Base-by-base conservation (phyloP, 306 rosid species). In the Alnus rubra region DNA sequence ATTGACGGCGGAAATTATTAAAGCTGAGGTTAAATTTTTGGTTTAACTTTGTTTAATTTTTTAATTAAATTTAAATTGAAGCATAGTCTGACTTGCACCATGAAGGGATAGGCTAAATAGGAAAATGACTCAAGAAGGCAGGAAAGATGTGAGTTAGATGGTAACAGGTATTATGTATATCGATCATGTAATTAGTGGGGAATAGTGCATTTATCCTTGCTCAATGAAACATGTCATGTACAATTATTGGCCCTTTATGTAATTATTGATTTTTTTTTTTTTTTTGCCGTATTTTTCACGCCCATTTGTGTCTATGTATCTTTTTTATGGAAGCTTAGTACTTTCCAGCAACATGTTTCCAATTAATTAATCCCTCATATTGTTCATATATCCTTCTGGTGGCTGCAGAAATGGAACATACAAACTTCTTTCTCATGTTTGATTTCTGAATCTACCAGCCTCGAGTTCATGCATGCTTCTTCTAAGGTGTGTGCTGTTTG, bases 61-160 rank as follows among this genome's bases (percentile, higher is more conserved):
- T 50, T 79, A 53, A 62, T 51, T 79, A 64, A 73, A 84, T 90
- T 84, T 86, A 80, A 83, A 74, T 72, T 75, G 83, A 82, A 79
- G 84, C 80, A 83, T 44, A 87, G 77, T 83, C 84, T 90, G 83
- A 85, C 82, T 67, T 79, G 85, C 83, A 80, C 77, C 45, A 44
- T 69, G 82, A 74, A 65, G 80, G 78, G 73, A 71, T 86, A 86
- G 88, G 82, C 75, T 83, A 80, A 85, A 76, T 88, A 74, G 84
- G 81, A 55, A 56, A 80, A 78, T 74, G 55, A 53, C 35, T 53
- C 30, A 49, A 76, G 75, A 74, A 77, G 59, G 53, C 74, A 39
- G 31, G 74, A 74, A 63, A 71, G 53, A 80, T 69, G 6, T 58
- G 81, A 76, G 74, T 67, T 78, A 60, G 83, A 75, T 50, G 75